Evolutionary conservation across 129 eudicot genomes (phyloP).

Genomic region (Apium graveolens): DNA sequence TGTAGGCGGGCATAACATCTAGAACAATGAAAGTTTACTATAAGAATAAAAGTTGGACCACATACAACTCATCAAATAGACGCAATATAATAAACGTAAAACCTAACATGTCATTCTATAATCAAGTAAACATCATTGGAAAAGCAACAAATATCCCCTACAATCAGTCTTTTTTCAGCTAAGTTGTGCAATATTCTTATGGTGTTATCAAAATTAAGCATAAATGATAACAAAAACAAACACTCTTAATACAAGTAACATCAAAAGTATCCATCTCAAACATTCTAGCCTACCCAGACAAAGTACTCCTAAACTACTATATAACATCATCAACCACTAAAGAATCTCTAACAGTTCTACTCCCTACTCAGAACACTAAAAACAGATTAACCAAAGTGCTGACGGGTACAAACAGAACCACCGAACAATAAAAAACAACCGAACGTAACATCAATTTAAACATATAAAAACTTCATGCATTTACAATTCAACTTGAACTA

Average conservation of each 20-base stretch:
- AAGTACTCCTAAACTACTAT: neutral
- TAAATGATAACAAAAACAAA: neutral
- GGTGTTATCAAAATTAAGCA: neutral
- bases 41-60: neutral
- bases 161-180: neutral
- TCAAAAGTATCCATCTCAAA: neutral
- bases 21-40: neutral
- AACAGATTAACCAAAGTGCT: neutral
- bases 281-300: neutral
- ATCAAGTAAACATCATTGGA: no score
- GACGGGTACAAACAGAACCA: neutral
- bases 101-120: neutral
- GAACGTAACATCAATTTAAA: no score
- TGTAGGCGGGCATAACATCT: slow-evolving; percentile 56
- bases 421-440: no score
- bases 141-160: no score
- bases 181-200: neutral
- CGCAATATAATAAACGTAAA: neutral
- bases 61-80: neutral
- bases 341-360: neutral
- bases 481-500: neutral
- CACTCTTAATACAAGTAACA: neutral
- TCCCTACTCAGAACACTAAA: no score
- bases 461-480: neutral
- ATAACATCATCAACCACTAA: neutral